A percentile compares a stretch with the other conserved stretches of the same genome.
These are phyloP conservation scores for Nicotiana sylvestris DNA, from an alignment of 257 asterid genomes.

Conservation along the genomic window DNA sequence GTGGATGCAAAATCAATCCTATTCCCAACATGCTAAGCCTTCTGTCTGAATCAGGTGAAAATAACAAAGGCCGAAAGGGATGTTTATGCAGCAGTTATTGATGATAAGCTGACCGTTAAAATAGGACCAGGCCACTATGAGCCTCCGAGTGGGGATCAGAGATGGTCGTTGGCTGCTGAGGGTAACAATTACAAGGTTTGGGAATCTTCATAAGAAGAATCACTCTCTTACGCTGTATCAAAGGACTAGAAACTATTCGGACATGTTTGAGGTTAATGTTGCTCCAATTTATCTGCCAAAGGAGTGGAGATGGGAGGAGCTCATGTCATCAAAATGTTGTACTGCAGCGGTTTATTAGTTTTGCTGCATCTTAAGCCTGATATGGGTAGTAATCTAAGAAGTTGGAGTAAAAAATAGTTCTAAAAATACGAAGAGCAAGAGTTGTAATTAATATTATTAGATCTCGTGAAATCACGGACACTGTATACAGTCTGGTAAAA, in stretches of 20 bases:
- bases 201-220: constrained; percentile 42
- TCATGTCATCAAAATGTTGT: background rate
- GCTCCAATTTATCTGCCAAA: background rate
- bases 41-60: constrained; percentile 39
- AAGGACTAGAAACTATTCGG: background rate
- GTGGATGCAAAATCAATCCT: background rate
- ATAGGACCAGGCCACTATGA: constrained; percentile 91
- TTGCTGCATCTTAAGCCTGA: background rate
- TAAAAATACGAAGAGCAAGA: background rate
- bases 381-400: background rate
- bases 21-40: background rate
- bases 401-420: background rate
- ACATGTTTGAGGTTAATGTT: background rate
- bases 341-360: background rate
- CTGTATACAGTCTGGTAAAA: background rate
- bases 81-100: constrained; percentile 82
- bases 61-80: constrained; percentile 82
- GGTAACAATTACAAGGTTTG: constrained; percentile 78
- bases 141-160: constrained; percentile 42
- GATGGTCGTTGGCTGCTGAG: constrained; percentile 66
- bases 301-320: background rate
- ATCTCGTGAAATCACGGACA: background rate
- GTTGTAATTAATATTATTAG: background rate
- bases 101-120: constrained; percentile 73
- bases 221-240: background rate